Evolutionary conservation across 1,284 basidiomycete genomes (phyloP).

Genomic region (Caloboletus firmus): DNA sequence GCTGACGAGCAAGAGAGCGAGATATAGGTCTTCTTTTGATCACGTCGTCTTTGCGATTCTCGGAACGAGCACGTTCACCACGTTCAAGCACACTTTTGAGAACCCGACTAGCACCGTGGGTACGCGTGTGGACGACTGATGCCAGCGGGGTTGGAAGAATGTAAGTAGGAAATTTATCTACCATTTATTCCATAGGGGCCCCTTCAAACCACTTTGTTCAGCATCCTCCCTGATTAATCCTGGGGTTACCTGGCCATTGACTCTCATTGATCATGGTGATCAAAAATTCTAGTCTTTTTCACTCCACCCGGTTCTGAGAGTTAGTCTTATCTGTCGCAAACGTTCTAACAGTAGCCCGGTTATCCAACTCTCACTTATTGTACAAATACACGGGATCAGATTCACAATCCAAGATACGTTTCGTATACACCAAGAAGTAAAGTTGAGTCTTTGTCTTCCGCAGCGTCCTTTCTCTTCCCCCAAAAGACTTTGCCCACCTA

Average conservation of each 20-base stretch:
- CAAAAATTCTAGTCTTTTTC: neutral
- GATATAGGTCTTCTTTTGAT: constrained; percentile 59
- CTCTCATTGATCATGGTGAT: neutral
- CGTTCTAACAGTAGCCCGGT: neutral
- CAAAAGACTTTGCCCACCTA: neutral
- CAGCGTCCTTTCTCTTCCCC: neutral
- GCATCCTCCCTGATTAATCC: neutral
- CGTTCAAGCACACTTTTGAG: constrained; percentile 47
- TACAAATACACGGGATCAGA: neutral
- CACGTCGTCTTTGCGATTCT: constrained; percentile 64
- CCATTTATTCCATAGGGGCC: neutral
- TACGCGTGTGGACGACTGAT: neutral
- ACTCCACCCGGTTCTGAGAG: neutral
- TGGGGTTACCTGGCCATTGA: too few relatives aligned
- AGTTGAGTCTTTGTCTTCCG: neutral
- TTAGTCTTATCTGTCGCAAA: neutral
- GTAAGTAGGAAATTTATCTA: neutral
- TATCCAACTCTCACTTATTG: neutral
- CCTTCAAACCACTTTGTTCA: neutral
- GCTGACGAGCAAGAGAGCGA: constrained; percentile 44
- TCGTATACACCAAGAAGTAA: neutral
- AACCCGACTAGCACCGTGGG: neutral
- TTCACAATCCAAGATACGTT: neutral
- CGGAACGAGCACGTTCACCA: constrained; percentile 49
- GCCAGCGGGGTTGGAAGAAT: too few relatives aligned